Conservation (phyloP, 2,329 filamentous ascomycete genomes). For the Aureobasidium zeae region DNA sequence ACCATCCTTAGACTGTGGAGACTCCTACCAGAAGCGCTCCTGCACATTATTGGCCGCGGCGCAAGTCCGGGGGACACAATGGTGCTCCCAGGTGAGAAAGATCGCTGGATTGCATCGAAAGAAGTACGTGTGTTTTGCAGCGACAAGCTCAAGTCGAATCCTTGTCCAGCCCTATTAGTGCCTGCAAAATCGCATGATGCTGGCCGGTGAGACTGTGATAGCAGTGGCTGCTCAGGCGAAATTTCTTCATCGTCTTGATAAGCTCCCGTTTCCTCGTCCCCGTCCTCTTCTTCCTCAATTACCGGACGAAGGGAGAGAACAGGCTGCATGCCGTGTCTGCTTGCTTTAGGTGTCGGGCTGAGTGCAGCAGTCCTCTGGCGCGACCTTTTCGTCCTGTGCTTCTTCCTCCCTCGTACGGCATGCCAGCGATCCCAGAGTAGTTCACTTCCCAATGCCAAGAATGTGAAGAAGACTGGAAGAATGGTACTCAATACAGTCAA, state of each 20-base stretch:
- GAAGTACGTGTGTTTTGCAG: too few species aligned
- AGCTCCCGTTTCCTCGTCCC: not conserved
- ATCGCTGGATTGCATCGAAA: not conserved
- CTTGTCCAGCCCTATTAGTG: too few species aligned
- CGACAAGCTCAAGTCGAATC: too few species aligned
- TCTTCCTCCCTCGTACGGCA: constrained; percentile 14
- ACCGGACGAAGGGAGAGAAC: constrained; percentile 1
- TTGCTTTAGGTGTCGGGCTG: not conserved
- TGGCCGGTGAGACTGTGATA: not conserved
- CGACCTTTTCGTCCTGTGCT: not conserved
- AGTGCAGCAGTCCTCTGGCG: constrained; percentile 1
- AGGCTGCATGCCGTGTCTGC: not conserved
- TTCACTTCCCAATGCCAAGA: constrained; percentile 22
- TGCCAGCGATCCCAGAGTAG: constrained; percentile 24
- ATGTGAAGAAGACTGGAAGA: constrained; percentile 19
- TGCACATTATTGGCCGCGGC: not conserved
- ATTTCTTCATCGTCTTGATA: constrained; percentile 1
- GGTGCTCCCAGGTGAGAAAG: not conserved
- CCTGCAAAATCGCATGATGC: too few species aligned
- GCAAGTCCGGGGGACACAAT: not conserved
- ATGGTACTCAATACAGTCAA: constrained; percentile 22
- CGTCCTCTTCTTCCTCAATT: constrained; percentile 2
- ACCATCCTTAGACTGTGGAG: not conserved
- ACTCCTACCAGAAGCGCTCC: constrained; percentile 6
- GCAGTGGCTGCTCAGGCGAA: constrained; percentile 5